These are phyloP conservation scores for Diplocarpon rosae DNA, from an alignment of 2,329 filamentous ascomycete genomes.

Conservation along the genomic window DNA sequence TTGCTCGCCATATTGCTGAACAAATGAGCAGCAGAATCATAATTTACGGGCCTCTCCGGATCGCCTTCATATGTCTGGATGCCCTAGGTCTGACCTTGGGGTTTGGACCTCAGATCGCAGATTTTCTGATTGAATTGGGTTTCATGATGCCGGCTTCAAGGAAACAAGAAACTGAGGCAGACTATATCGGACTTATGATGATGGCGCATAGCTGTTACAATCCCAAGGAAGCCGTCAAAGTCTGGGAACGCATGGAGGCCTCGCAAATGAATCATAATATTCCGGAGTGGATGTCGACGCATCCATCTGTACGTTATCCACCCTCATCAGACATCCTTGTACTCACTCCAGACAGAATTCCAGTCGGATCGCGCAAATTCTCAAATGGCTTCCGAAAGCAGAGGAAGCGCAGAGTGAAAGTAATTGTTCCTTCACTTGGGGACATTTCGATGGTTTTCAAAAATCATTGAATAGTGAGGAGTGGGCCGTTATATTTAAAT, in stretches of 20 bases:
- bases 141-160: slow-evolving; percentile 58
- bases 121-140: slow-evolving; percentile 41
- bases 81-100: slow-evolving; percentile 16
- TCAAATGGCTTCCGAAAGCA: slow-evolving; percentile 48
- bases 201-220: slow-evolving; percentile 74
- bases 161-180: slow-evolving; percentile 65
- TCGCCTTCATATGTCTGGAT: slow-evolving; percentile 29
- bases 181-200: slow-evolving; percentile 73
- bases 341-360: not conserved
- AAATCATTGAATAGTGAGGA: not conserved
- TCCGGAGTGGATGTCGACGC: slow-evolving; percentile 66
- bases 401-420: slow-evolving; percentile 41
- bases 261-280: slow-evolving; percentile 36
- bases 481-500: slow-evolving; percentile 1
- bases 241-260: slow-evolving; percentile 58
- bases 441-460: slow-evolving; percentile 11
- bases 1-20: slow-evolving; percentile 59
- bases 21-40: slow-evolving; percentile 36
- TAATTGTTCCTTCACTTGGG: slow-evolving; percentile 33
- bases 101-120: slow-evolving; percentile 18
- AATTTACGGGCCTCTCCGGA: slow-evolving; percentile 30
- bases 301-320: slow-evolving; percentile 47
- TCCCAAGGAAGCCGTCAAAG: slow-evolving; percentile 51
- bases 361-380: slow-evolving; percentile 8
- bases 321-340: not conserved